Percentiles rank a stretch among this genome's conserved stretches.
Evolutionary conservation across 225 moss, liverwort and hornwort species (phyloP).

Genomic region (Straminergon stramineum): DNA sequence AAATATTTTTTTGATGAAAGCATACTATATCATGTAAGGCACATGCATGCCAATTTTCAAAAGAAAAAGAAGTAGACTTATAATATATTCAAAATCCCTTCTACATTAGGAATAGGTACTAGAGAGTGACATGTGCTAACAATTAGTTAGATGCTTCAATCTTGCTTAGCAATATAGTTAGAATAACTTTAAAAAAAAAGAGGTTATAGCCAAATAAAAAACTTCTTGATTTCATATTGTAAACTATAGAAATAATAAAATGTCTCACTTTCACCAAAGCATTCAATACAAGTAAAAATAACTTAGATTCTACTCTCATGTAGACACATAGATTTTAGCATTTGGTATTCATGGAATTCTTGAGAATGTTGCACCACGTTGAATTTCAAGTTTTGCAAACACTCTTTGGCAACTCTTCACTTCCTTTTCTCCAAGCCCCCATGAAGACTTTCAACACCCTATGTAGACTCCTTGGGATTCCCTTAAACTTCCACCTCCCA

Average conservation of each 20-base stretch:
- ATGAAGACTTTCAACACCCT: not conserved
- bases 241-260: not conserved
- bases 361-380: not conserved
- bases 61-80: not conserved
- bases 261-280: not conserved
- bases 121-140: not conserved
- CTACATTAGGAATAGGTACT: too few species aligned
- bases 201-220: not conserved
- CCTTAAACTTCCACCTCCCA: accelerated
- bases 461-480: accelerated
- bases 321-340: not conserved
- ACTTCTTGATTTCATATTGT: too few species aligned
- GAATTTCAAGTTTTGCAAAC: not conserved
- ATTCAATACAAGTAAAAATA: not conserved
- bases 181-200: accelerated
- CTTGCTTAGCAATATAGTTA: not conserved
- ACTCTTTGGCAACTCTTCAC: not conserved
- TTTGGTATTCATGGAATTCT: accelerated
- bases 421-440: accelerated
- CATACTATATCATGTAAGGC: too few species aligned
- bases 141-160: not conserved
- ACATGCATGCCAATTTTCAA: not conserved
- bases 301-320: not conserved
- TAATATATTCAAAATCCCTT: too few species aligned
- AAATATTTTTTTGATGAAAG: not conserved